These are phyloP conservation scores for Tylopilus balloui DNA, from an alignment of 768 basidiomycete genomes.

Conservation along the genomic window DNA sequence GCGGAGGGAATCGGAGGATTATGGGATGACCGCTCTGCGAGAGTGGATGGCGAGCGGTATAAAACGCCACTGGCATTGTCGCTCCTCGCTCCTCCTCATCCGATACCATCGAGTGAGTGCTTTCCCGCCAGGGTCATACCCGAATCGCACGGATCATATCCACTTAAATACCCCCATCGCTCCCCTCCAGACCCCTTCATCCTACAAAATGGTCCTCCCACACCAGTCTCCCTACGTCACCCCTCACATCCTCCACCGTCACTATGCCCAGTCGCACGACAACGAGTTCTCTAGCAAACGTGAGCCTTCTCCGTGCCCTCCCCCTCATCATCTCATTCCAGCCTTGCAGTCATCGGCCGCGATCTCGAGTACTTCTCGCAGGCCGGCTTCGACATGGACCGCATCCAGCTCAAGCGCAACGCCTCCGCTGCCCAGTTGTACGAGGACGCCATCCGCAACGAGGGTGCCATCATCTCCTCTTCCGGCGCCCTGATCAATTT, in stretches of 20 bases:
- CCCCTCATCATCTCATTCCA: conserved; percentile 7
- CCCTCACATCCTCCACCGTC: conserved; percentile 83
- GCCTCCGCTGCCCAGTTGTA: conserved; percentile 87
- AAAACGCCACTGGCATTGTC: conserved; percentile 15
- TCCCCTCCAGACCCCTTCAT: neutral
- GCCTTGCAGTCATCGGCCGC: conserved; percentile 71
- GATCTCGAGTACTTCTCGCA: conserved; percentile 98
- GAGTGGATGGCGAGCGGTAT: conserved; percentile 24
- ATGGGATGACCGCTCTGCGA: conserved; percentile 30
- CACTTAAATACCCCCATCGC: conserved; percentile 9
- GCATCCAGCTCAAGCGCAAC: conserved; percentile 93
- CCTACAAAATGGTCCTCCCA: conserved; percentile 56
- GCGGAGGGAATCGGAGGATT: conserved; percentile 24
- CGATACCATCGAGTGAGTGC: conserved; percentile 20
- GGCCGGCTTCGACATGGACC: conserved; percentile 98
- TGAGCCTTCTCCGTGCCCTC: conserved; percentile 34
- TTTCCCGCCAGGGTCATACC: conserved; percentile 7
- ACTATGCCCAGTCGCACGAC: conserved; percentile 76
- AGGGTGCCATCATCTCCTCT: conserved; percentile 96
- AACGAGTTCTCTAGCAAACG: conserved; percentile 55
- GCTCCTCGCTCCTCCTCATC: conserved; percentile 4
- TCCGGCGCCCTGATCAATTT: conserved; percentile 99
- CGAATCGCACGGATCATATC: conserved; percentile 27
- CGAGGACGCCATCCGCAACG: conserved; percentile 97
- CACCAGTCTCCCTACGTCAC: conserved; percentile 82